These are phyloP conservation scores for Sugiyamaella boreocaroliniensis DNA, from an alignment of 805 yeast genomes.

Conservation along the genomic window DNA sequence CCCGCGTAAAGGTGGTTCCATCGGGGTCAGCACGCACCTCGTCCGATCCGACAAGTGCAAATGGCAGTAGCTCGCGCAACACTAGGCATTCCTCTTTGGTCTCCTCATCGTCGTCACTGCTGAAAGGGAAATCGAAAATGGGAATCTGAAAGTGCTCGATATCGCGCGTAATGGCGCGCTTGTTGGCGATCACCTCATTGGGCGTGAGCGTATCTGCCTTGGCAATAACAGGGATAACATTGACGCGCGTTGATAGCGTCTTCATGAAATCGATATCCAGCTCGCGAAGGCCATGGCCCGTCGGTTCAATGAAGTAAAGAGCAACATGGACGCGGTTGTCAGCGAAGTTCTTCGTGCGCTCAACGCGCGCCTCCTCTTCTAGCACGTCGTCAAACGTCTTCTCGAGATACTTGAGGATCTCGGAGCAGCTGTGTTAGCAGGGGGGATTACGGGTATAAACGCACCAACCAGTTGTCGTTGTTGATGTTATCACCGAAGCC, in stretches of 20 bases:
- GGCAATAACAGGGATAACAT: slow-evolving; percentile 70
- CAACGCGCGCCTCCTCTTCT: slow-evolving; percentile 80
- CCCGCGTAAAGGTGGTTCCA: slow-evolving; percentile 36
- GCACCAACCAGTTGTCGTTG: slow-evolving; percentile 41
- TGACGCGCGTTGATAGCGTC: slow-evolving; percentile 62
- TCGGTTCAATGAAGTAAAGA: slow-evolving; percentile 63
- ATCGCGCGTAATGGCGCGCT: slow-evolving; percentile 49
- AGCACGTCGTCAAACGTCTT: slow-evolving; percentile 61
- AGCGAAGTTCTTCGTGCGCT: slow-evolving; percentile 66
- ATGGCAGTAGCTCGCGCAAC: slow-evolving; percentile 48
- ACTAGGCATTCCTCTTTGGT: slow-evolving; percentile 29
- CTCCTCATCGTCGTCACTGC: slow-evolving; percentile 47
- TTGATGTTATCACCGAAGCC: slow-evolving; percentile 73
- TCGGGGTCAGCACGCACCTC: slow-evolving; percentile 18
- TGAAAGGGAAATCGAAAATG: slow-evolving; percentile 67
- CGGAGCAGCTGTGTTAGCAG: slow-evolving; percentile 22
- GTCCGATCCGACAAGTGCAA: slow-evolving; percentile 52
- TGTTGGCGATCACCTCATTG: slow-evolving; percentile 50
- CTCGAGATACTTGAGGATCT: slow-evolving; percentile 55
- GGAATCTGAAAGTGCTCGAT: slow-evolving; percentile 53
- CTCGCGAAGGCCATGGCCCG: slow-evolving; percentile 48
- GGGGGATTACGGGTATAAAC: neutral
- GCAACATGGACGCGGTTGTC: slow-evolving; percentile 81
- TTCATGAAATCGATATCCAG: slow-evolving; percentile 69
- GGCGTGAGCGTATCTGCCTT: slow-evolving; percentile 75